Evolutionary conservation across 2,329 filamentous ascomycete species (phyloP), one percentile per base, ranked within the genome.

Genomic region (Xylaria hypoxylon): DNA sequence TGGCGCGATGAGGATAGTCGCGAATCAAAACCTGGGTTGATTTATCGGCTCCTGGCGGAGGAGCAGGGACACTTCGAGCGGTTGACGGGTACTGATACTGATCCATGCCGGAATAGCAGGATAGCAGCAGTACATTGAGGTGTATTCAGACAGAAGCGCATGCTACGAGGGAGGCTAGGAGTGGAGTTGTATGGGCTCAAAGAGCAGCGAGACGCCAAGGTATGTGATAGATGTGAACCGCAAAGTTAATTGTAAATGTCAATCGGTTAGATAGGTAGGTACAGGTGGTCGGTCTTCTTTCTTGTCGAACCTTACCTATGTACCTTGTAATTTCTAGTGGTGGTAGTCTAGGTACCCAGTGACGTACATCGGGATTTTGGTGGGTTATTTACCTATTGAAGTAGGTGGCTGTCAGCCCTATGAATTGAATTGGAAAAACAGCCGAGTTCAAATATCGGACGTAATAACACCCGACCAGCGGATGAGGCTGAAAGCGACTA

Each of bases 1-100:
- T 93, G 71, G 93, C 92, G 71, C 95, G 92, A 77, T 93, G 89
- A 72, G 93, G 93, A 76, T 93, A 89, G 77, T 97, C 94, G 81
- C 92, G 92, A 79, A 97, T 89, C 75, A 96, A 87, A 68, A 97
- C 89, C 75, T 91, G 90, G 80, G 93, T 91, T 64, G 90, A 87
- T 82, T 84, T 87, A 65, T 88, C 85, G 69, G 82, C 79, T 50
- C 84, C 81, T 15, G 83, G 82, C 70, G 82, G 76, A 73, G 82
- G 77, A 74, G 85, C 59, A 60, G 71, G 81, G 65, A 82, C 79
- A 69, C 76, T 80, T 81, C 83, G 85, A 58, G 80, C 73, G 68
- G 79, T 73, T 50, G 81, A 76, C 48, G 73, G 74, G 63, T 78
- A 77, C 76, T 81, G 79, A 73, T 78, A 77, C 77, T 82, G 79